Evolutionary conservation across 345 rosid genomes (phyloP).

Genomic region (Anastatica hierochuntica): DNA sequence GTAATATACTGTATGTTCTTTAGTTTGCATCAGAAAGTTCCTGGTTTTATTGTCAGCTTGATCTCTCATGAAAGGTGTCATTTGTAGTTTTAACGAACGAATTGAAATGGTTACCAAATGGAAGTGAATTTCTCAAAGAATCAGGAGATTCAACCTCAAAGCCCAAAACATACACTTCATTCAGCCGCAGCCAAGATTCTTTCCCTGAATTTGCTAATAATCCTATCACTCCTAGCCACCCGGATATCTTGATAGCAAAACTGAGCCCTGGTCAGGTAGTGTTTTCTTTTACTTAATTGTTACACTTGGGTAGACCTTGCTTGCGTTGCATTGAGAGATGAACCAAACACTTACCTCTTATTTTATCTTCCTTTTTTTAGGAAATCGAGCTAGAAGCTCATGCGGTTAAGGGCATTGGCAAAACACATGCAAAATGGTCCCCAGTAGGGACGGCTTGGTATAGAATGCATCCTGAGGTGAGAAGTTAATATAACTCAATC

Average conservation of each 20-base stretch:
- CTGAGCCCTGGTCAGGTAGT: slow-evolving; percentile 35
- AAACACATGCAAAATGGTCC: slow-evolving; percentile 97
- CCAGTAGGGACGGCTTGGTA: slow-evolving; percentile 96
- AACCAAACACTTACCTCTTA: not conserved
- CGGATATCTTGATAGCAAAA: slow-evolving; percentile 48
- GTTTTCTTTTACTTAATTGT: not conserved
- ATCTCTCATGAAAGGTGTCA: no score
- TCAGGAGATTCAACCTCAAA: slow-evolving; percentile 36
- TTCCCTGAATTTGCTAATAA: slow-evolving; percentile 45
- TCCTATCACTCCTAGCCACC: slow-evolving; percentile 32
- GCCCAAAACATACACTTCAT: slow-evolving; percentile 70
- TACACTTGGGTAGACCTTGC: not conserved
- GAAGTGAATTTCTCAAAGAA: slow-evolving; percentile 67
- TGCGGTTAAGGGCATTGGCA: slow-evolving; percentile 87
- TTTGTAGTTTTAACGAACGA: slow-evolving; percentile 61
- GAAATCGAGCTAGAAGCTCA: slow-evolving; percentile 96
- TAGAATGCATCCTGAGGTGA: slow-evolving; percentile 95
- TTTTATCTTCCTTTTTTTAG: no score
- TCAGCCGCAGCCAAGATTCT: slow-evolving; percentile 51
- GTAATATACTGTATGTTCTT: slow-evolving; percentile 31
- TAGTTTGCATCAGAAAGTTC: no score
- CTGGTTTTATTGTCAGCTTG: no score
- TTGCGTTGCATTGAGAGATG: not conserved
- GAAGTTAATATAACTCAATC: no score
- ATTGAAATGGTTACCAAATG: slow-evolving; percentile 72